Percentiles rank a stretch among this genome's conserved stretches.
Evolutionary conservation across 345 rosid genomes (phyloP).

Genomic region (Sisymbrium altissimum): DNA sequence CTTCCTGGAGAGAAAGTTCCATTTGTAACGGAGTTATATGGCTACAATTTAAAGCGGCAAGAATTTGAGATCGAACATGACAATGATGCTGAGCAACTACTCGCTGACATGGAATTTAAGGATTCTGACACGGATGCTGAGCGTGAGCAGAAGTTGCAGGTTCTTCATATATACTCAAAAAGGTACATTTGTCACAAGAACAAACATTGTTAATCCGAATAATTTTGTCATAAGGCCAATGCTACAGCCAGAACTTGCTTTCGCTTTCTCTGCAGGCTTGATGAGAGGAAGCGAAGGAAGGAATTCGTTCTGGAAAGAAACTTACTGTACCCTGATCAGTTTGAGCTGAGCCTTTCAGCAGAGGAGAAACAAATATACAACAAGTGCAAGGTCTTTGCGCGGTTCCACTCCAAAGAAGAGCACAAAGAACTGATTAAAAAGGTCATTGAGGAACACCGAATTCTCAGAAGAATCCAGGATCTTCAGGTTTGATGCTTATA

Average conservation of each 20-base stretch:
- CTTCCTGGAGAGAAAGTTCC: slow-evolving; percentile 66
- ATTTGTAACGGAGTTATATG: slow-evolving; percentile 68
- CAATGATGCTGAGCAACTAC: slow-evolving; percentile 89
- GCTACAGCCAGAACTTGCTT: slow-evolving; percentile 2
- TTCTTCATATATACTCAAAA: slow-evolving; percentile 76
- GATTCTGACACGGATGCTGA: slow-evolving; percentile 76
- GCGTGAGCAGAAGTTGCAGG: slow-evolving; percentile 70
- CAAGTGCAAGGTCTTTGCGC: slow-evolving; percentile 69
- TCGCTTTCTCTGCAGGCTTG: slow-evolving; percentile 60
- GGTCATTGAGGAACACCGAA: slow-evolving; percentile 64
- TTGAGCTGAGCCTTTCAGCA: slow-evolving; percentile 63
- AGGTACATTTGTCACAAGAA: slow-evolving; percentile 43
- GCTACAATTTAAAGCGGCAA: slow-evolving; percentile 85
- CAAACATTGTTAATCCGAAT: background rate
- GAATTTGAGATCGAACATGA: slow-evolving; percentile 96
- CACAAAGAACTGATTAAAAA: slow-evolving; percentile 67
- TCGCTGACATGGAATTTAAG: slow-evolving; percentile 94
- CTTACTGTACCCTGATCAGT: slow-evolving; percentile 64
- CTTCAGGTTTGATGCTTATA: slow-evolving; percentile 63
- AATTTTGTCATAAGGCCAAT: background rate
- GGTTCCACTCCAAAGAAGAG: slow-evolving; percentile 86
- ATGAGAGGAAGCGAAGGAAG: slow-evolving; percentile 95
- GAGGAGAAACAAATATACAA: slow-evolving; percentile 70
- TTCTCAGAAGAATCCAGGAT: slow-evolving; percentile 71
- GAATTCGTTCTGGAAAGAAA: slow-evolving; percentile 85